Evolutionary conservation across 192 early-diverging fungal genomes (phyloP).

Genomic region (Mycoemilia scoparia): DNA sequence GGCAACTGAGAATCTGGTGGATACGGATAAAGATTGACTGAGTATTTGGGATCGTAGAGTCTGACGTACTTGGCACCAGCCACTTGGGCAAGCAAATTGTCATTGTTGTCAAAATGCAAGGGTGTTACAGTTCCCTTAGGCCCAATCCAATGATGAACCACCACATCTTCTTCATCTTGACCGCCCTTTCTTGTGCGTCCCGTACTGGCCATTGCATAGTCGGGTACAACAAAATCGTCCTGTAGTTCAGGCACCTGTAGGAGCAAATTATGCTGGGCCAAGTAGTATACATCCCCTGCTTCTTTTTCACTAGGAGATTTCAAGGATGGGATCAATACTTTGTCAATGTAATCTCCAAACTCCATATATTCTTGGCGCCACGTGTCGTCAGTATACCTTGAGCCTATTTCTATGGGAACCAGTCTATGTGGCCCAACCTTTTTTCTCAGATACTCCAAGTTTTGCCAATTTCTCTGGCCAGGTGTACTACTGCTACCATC

Average conservation of each 20-base stretch:
- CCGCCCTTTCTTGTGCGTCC: neutral
- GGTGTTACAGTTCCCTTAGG: constrained; percentile 66
- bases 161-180: constrained; percentile 19
- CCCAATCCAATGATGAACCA: constrained; percentile 57
- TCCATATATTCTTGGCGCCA: constrained; percentile 62
- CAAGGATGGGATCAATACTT: constrained; percentile 7
- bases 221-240: constrained; percentile 53
- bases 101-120: constrained; percentile 60
- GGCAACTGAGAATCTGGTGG: constrained; percentile 25
- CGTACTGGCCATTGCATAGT: constrained; percentile 50
- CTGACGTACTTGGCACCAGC: constrained; percentile 64
- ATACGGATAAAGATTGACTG: constrained; percentile 43
- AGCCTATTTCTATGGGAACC: constrained; percentile 70
- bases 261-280: constrained; percentile 78
- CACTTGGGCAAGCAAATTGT: constrained; percentile 73
- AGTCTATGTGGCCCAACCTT: constrained; percentile 41
- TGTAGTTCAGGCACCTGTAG: constrained; percentile 49
- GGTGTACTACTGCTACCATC: too few species aligned
- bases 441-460: constrained; percentile 36
- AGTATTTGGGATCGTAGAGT: constrained; percentile 45
- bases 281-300: constrained; percentile 29
- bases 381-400: constrained; percentile 49
- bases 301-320: neutral
- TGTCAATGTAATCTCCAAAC: constrained; percentile 49
- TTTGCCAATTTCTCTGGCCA: constrained; percentile 33